These are phyloP conservation scores for Speleostelium caveatum DNA, from an alignment of 78 protist species.

Conservation along the genomic window DNA sequence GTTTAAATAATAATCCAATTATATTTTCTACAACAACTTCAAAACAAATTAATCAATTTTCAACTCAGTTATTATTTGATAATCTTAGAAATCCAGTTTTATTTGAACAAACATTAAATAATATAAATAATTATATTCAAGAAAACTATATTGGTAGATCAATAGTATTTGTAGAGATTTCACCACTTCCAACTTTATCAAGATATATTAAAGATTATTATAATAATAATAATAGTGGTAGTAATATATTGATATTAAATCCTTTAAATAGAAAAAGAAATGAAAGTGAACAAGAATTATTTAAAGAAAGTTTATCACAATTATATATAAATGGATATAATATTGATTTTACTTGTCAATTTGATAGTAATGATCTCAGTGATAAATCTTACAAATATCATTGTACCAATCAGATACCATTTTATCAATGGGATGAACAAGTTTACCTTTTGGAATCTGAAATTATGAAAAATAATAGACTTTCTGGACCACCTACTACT, in stretches of 20 bases:
- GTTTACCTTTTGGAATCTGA: constrained; percentile 21
- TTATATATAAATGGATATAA: constrained; percentile 29
- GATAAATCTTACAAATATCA: neutral
- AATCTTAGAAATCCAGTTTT: constrained; percentile 28
- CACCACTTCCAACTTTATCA: constrained; percentile 37
- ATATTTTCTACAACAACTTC: neutral
- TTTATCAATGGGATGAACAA: constrained; percentile 55
- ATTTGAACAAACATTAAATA: constrained; percentile 21
- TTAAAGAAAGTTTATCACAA: neutral
- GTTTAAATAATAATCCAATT: neutral
- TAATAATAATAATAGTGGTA: too few relatives aligned
- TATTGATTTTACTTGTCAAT: constrained; percentile 38
- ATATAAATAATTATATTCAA: neutral
- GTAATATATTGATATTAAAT: too few relatives aligned
- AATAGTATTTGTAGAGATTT: neutral
- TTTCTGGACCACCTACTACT: constrained; percentile 15
- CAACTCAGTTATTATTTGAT: constrained; percentile 8
- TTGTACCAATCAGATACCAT: neutral
- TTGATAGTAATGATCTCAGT: neutral
- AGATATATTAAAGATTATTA: too few relatives aligned
- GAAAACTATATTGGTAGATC: neutral
- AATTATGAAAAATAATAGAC: constrained; percentile 1
- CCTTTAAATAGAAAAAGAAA: constrained; percentile 27
- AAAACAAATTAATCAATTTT: neutral
- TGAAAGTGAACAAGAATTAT: neutral